Evolutionary conservation across 352 stramenopile species (phyloP), one percentile per base, ranked within the genome.

Genomic region (Phytophthora litchii): DNA sequence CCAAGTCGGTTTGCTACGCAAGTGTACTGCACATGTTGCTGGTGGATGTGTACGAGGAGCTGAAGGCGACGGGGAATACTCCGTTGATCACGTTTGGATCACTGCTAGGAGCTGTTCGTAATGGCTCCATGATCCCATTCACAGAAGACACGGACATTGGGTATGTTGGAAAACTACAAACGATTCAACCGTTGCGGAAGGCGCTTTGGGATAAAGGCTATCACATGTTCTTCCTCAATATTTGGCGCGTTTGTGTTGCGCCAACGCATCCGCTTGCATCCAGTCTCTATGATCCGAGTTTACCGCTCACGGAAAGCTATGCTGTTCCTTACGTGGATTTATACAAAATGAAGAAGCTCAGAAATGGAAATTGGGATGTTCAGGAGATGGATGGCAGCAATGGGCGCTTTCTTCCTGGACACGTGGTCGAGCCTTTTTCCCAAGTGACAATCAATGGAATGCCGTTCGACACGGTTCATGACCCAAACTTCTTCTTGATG

Each of bases 21-120:
- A 85, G 75, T 44, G 70, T 80, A n/a, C 53, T 88, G 49, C 75
- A 88, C 48, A 74, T 88, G 70, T 27, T 88, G n/a, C 59, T 88
- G 16, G 54, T 83, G 27, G 78, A 85, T 35, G 74, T 83, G 19
- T 85, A 85, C 49, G 66, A 73, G 20, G 70, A 85, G 38, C 35
- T 88, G 37, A 20, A 64, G 13, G 52, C 36, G 1, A 41, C 70
- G 7, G 52, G 54, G 4, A 68, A 44, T 1, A 56, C 62, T 10
- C 78, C 78, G n/a, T 44, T 69, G 8, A 47, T 88, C 20, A 52
- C 75, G 4, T 88, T 69, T 29, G 78, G 78, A 19, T 74, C 78
- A 34, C 43, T 87, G 29, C 65, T 87, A 2, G 77, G 77, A 37
- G 77, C 74, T n/a, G 55, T 88, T 1, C 70, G 75, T 13, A 78